phyloP scores from a whole-genome alignment of 805 yeast species.

The Metschnikowia koreensis region DNA sequence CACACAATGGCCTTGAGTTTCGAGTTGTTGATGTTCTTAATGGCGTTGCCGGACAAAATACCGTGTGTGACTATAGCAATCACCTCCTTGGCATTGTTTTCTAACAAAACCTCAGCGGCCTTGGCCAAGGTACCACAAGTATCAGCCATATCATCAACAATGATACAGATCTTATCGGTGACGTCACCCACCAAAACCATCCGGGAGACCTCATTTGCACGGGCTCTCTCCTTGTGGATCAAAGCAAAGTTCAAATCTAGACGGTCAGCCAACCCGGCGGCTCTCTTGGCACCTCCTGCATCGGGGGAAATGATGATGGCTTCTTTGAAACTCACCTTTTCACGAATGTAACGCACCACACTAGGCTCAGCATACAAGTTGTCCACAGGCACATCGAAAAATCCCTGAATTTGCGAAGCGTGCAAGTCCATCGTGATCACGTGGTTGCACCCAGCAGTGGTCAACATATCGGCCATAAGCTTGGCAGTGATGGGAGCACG shows the following conservation, averaged over 20 bases:
- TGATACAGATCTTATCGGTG: conserved; percentile 66
- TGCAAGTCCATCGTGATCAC: conserved; percentile 86
- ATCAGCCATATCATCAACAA: conserved; percentile 89
- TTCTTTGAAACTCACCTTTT: conserved; percentile 53
- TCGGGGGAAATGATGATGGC: conserved; percentile 83
- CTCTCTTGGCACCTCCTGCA: conserved; percentile 90
- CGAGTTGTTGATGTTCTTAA: conserved; percentile 65
- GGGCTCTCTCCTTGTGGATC: conserved; percentile 80
- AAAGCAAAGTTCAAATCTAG: conserved; percentile 78
- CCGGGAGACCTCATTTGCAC: conserved; percentile 78
- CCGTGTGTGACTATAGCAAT: conserved; percentile 86
- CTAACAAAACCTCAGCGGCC: conserved; percentile 73
- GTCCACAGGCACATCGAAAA: conserved; percentile 80
- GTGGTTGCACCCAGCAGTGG: conserved; percentile 84
- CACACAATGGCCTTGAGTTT: conserved; percentile 69
- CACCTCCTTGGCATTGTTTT: conserved; percentile 67
- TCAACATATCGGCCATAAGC: conserved; percentile 76
- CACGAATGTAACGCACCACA: conserved; percentile 71
- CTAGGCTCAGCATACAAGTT: conserved; percentile 82
- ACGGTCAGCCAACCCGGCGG: conserved; percentile 80
- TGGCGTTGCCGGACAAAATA: conserved; percentile 71
- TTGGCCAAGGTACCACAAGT: conserved; percentile 84
- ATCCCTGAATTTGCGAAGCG: conserved; percentile 88
- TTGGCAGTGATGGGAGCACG: conserved; percentile 87
- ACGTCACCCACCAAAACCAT: conserved; percentile 90